Evolutionary conservation across 225 moss, liverwort and hornwort species (phyloP).

Genomic region (Pleurozium schreberi): DNA sequence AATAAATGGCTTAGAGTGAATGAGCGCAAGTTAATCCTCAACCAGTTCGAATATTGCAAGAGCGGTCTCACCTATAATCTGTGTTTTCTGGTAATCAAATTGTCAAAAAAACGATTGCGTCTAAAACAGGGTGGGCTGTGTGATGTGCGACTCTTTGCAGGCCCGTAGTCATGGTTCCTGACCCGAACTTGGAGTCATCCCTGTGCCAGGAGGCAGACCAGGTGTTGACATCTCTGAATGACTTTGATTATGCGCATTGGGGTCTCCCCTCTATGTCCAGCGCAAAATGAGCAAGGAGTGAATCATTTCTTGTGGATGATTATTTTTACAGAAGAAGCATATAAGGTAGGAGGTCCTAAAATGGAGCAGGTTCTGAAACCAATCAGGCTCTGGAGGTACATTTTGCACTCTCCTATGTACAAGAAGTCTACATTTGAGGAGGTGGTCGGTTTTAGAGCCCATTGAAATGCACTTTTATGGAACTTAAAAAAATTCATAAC

Average conservation of each 20-base stretch:
- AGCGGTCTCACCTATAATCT: not conserved
- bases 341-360: no score
- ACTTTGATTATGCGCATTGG: conserved; percentile 62
- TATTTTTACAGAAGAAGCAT: not conserved
- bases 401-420: no score
- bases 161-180: conserved; percentile 93
- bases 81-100: not conserved
- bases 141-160: conserved; percentile 22
- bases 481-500: no score
- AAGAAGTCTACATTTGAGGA: no score
- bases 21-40: not conserved
- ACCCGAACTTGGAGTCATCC: conserved; percentile 47
- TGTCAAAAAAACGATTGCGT: not conserved
- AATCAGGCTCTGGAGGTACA: no score
- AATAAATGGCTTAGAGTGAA: not conserved
- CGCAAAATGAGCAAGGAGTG: not conserved
- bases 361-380: no score
- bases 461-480: no score
- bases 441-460: no score
- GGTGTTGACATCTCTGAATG: conserved; percentile 62
- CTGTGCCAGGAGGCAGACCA: conserved; percentile 71
- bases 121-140: not conserved
- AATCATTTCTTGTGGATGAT: not conserved
- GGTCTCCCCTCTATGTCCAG: conserved; percentile 41
- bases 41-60: not conserved